Evolutionary conservation across 225 moss, liverwort and hornwort species (phyloP), one percentile per base, ranked within the genome.

Genomic region (Ulota crispa): DNA sequence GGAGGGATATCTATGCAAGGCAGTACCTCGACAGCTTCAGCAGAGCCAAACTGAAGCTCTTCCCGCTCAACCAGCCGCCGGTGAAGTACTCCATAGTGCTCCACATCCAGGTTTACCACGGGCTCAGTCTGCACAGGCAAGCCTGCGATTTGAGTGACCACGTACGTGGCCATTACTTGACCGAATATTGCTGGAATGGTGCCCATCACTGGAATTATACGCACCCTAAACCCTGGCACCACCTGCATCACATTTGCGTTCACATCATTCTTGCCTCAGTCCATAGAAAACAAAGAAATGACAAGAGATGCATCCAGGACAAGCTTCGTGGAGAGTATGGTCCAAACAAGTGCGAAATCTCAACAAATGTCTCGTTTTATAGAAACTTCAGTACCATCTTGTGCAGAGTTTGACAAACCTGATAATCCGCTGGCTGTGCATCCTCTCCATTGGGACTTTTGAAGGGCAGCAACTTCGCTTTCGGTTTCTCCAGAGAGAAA

Each of bases 121-220:
- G 99, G 96, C 85, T 99, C 99, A 20, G 88, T 93, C 81, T 83
- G 88, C 76, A 99, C 91, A 81, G 83, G 83, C 87, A 99, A 83
- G 77, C 92, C 93, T 85, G 96, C 99, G 81, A 99, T 86, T 83
- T 90, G 92, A 65, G 99, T 96, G 64, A 96, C 90, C 62, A 99
- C 99, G 81, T 93, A 93, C 71, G 99, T 93, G 37, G 99, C 96
- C 99, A 99, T 99, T 65, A 99, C 93, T 92, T 99, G 99, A 78
- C 99, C 99, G 70, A 99, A 99, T 82, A 96, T 87, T 41, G 96
- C 99, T 66, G 99, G 99, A 68, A 99, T 96, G 72, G 99, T 96
- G 68, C 99, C 99, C 87, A 99, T 81, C 78, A 99, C 99, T 80
- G 99, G 99, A 80, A 99, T 96, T 39, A 94, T 99, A 56, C 99